Evolutionary conservation across 306 rosid genomes (phyloP).

Genomic region (Vigna angularis): DNA sequence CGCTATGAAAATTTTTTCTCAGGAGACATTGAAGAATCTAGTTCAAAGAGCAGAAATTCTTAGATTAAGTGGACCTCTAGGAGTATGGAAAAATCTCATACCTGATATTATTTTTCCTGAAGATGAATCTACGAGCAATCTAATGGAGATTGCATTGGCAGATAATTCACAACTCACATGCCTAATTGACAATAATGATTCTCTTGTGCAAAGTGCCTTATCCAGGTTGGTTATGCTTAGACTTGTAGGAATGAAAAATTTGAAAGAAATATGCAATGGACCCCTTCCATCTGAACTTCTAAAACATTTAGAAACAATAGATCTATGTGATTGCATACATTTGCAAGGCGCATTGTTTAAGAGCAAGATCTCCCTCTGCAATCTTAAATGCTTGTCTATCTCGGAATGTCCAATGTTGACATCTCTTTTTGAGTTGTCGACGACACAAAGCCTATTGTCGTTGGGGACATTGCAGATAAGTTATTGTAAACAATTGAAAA

Average conservation of each 20-base stretch:
- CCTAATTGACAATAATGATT: neutral
- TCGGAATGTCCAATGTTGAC: neutral
- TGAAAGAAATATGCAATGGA: slow-evolving; percentile 11
- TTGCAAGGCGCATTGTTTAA: too few relatives aligned
- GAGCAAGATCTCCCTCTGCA: neutral
- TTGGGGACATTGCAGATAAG: neutral
- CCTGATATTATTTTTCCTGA: slow-evolving; percentile 4
- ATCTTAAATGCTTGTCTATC: neutral
- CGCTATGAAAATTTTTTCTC: neutral
- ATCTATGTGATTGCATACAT: too few relatives aligned
- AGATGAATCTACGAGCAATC: neutral
- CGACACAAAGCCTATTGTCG: neutral
- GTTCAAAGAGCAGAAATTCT: neutral
- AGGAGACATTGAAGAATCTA: neutral
- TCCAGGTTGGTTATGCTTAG: neutral
- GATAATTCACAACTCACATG: neutral
- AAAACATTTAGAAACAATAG: too few relatives aligned
- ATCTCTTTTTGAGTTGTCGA: neutral
- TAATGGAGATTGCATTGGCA: accelerated
- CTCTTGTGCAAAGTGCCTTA: neutral
- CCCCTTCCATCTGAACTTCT: too few relatives aligned
- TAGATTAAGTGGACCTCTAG: accelerated
- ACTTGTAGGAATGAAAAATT: neutral
- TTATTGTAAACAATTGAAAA: neutral
- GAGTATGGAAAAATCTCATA: slow-evolving; percentile 17